These are phyloP conservation scores for Heracleum sosnowskyi DNA, from an alignment of 129 eudicot genomes.

Conservation along the genomic window DNA sequence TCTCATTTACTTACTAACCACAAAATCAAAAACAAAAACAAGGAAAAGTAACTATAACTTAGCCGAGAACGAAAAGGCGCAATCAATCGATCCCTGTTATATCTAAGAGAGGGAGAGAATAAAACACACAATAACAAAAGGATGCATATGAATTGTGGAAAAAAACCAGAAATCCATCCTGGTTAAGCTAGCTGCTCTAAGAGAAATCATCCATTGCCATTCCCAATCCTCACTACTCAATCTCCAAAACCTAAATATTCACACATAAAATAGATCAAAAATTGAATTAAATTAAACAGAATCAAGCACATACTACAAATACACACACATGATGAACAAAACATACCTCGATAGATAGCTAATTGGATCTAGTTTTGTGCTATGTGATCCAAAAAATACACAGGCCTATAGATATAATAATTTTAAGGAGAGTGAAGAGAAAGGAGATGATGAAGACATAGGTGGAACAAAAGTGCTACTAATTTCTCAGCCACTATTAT, in stretches of 20 bases:
- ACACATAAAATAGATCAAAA: background rate
- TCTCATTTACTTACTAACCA: constrained; percentile 26
- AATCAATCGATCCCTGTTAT: background rate
- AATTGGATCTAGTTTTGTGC: background rate
- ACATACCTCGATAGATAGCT: background rate
- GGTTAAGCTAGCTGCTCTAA: background rate
- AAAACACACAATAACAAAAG: background rate
- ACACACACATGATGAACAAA: background rate
- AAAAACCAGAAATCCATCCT: constrained; percentile 3
- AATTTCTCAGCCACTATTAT: constrained; percentile 3
- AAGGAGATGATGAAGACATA: background rate
- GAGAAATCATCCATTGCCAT: background rate
- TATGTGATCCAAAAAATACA: background rate
- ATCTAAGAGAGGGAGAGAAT: background rate
- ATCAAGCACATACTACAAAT: background rate
- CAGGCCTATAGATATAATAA: background rate
- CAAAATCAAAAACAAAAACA: constrained; percentile 11
- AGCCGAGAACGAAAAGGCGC: constrained; percentile 15
- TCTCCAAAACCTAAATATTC: background rate
- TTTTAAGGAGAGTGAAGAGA: background rate
- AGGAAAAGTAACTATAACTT: constrained; percentile 19
- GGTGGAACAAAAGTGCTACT: background rate
- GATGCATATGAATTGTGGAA: background rate
- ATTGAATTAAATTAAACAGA: background rate
- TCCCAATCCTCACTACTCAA: background rate